Evolutionary conservation across 139 green algal species (phyloP).

Genomic region (Raphidocelis subcapitata): DNA sequence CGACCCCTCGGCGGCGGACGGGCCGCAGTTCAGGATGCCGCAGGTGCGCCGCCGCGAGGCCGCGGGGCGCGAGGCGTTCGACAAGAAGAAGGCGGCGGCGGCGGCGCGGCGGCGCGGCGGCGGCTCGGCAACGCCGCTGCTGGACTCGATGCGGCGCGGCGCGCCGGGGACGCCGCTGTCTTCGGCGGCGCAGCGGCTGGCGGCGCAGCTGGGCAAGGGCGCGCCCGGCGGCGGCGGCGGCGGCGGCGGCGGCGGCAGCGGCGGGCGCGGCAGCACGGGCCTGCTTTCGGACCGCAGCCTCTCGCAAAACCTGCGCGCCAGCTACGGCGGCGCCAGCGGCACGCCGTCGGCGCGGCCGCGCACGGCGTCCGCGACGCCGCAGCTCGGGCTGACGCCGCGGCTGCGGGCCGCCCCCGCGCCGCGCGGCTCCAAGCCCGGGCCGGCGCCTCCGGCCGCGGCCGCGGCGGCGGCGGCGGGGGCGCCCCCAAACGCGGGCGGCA

Average conservation of each 20-base stretch:
- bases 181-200: constrained; percentile 40
- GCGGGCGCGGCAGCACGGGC: neutral
- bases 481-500: neutral
- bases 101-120: neutral
- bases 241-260: neutral
- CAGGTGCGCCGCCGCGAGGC: constrained; percentile 22
- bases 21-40: constrained; percentile 40
- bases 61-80: constrained; percentile 7
- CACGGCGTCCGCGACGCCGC: neutral
- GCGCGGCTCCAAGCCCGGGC: too few relatives aligned
- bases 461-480: neutral
- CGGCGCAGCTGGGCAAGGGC: constrained; percentile 20
- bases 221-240: neutral
- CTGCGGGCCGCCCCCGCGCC: too few relatives aligned
- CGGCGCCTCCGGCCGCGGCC: too few relatives aligned
- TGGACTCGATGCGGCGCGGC: constrained; percentile 19
- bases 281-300: neutral
- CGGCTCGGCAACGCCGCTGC: constrained; percentile 19
- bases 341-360: neutral
- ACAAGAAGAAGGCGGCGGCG: constrained; percentile 8
- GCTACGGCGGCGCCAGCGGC: constrained; percentile 26
- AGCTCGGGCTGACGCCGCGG: neutral
- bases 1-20: neutral
- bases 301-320: constrained; percentile 16
- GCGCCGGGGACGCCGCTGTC: constrained; percentile 28